These are phyloP conservation scores for Nymphaea thermarum DNA, from an alignment of 164 flowering plant species.

Conservation along the genomic window DNA sequence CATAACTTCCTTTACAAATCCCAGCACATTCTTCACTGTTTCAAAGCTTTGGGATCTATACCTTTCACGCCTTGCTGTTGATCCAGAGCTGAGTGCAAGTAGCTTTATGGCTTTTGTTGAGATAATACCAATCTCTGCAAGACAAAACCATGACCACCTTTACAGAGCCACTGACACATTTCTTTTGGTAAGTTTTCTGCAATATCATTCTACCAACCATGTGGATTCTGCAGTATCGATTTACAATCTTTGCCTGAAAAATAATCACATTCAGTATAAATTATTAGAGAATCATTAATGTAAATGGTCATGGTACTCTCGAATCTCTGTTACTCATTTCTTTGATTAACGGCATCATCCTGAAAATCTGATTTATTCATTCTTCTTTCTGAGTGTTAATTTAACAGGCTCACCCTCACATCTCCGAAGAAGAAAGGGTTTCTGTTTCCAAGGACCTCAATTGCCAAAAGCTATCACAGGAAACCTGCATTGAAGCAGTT, in stretches of 20 bases:
- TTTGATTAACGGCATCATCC: neutral
- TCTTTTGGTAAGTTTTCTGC: constrained; percentile 18
- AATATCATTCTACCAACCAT: neutral
- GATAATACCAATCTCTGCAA: constrained; percentile 39
- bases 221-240: neutral
- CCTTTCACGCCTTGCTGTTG: constrained; percentile 41
- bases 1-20: constrained; percentile 26
- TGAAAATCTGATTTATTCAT: neutral
- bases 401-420: constrained; percentile 50
- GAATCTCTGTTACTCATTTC: neutral
- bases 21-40: constrained; percentile 24
- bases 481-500: constrained; percentile 73
- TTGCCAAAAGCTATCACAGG: constrained; percentile 83
- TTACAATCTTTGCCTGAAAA: neutral
- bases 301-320: neutral
- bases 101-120: constrained; percentile 66
- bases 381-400: neutral
- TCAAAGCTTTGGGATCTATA: constrained; percentile 78
- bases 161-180: constrained; percentile 51
- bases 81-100: constrained; percentile 34
- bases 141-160: constrained; percentile 66
- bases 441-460: constrained; percentile 66
- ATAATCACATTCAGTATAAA: neutral
- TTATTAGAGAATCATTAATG: neutral
- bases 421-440: constrained; percentile 66